A percentile compares a stretch with the other conserved stretches of the same genome.
Evolutionary conservation across 768 basidiomycete genomes (phyloP).

Genomic region (Dioszegia crocea): DNA sequence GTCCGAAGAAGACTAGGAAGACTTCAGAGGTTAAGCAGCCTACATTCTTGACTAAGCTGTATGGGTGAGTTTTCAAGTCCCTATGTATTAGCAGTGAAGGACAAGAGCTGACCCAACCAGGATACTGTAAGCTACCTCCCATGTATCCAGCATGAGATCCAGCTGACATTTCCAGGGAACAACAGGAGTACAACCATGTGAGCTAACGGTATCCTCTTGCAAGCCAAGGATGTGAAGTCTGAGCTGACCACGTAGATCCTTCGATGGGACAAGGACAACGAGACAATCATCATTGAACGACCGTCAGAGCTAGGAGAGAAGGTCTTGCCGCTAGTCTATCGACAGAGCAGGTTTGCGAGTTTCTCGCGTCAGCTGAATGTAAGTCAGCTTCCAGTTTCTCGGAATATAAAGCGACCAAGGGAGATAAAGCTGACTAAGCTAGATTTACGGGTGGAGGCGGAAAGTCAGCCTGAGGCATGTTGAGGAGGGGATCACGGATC

Average conservation of each 20-base stretch:
- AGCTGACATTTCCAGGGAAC: constrained; percentile 59
- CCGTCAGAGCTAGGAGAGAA: constrained; percentile 91
- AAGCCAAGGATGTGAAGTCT: too few species aligned
- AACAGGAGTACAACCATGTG: constrained; percentile 79
- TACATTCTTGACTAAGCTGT: constrained; percentile 94
- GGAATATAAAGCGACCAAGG: background rate
- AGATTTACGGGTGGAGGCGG: constrained; percentile 99
- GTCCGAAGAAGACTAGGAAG: constrained; percentile 52
- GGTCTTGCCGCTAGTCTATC: constrained; percentile 87
- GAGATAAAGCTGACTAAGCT: constrained; percentile 23
- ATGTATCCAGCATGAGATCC: background rate
- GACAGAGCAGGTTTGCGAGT: constrained; percentile 93
- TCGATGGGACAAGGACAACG: constrained; percentile 88
- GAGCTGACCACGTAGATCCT: constrained; percentile 62
- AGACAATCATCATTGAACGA: constrained; percentile 90
- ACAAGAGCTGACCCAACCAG: constrained; percentile 17
- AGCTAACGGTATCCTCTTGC: constrained; percentile 16
- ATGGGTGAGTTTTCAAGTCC: constrained; percentile 63
- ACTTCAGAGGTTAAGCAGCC: constrained; percentile 71
- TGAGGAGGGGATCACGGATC: constrained; percentile 90
- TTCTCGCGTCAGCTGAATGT: constrained; percentile 97
- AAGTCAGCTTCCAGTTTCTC: constrained; percentile 46
- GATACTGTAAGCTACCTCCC: constrained; percentile 28
- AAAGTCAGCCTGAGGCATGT: constrained; percentile 83
- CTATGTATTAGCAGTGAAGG: background rate